phyloP scores from a whole-genome alignment of 2,329 filamentous ascomycete species.

The Diaporthe longicolla region DNA sequence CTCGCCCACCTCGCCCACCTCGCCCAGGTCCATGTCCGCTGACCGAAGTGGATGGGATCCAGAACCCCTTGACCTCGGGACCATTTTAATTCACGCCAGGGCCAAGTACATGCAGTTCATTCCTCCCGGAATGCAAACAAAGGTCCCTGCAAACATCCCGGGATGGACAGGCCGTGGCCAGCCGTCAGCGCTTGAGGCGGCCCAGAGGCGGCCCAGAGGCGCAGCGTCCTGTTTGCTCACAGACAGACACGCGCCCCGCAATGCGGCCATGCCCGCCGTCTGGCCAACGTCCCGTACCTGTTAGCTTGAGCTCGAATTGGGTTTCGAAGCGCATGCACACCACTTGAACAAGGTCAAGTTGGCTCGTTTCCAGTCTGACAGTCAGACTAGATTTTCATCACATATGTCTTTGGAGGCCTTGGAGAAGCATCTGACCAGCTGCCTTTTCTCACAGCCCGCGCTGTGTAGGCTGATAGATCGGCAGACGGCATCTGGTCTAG shows the following conservation, averaged over 20 bases:
- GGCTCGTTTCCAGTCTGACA: not conserved
- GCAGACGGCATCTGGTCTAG: constrained; percentile 11
- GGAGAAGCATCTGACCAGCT: not conserved
- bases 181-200: constrained; percentile 17
- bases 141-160: not conserved
- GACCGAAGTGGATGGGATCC: constrained; percentile 1
- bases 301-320: not conserved
- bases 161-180: not conserved
- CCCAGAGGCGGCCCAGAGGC: constrained; percentile 17
- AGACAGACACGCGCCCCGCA: constrained; percentile 19
- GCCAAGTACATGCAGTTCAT: not conserved
- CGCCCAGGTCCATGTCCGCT: not conserved
- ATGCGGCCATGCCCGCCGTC: not conserved
- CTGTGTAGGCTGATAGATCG: not conserved
- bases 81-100: not conserved
- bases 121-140: not conserved
- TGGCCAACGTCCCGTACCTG: not conserved
- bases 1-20: not conserved
- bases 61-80: not conserved
- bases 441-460: not conserved
- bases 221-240: constrained; percentile 14
- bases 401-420: constrained; percentile 4
- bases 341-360: not conserved
- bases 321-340: constrained; percentile 12
- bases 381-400: not conserved